Evolutionary conservation across 495 filamentous ascomycete species (phyloP).

Genomic region (Lophiotrema nucula): DNA sequence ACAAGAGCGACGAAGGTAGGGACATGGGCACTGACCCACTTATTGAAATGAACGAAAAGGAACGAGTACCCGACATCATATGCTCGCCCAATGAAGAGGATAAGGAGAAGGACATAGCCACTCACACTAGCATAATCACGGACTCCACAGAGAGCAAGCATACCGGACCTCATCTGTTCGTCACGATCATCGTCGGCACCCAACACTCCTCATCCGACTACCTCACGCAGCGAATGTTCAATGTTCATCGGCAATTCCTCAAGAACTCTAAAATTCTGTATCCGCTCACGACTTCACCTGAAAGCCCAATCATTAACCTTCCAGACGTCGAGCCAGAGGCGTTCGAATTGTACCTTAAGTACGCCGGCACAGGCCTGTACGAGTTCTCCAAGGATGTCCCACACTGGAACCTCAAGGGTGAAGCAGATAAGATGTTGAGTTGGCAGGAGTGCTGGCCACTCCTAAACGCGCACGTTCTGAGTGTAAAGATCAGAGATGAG

Average conservation of each 20-base stretch:
- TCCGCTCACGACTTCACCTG: background rate
- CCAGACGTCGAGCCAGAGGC: slow-evolving; percentile 4
- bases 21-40: no score
- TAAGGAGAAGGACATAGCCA: no score
- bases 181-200: background rate
- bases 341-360: background rate
- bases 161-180: no score
- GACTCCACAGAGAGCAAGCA: background rate
- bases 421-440: background rate
- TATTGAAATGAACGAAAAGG: no score
- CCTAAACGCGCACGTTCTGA: slow-evolving; percentile 13
- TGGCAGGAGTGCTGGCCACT: background rate
- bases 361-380: background rate
- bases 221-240: background rate
- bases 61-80: no score
- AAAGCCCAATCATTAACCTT: background rate
- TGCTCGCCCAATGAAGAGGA: no score
- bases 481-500: background rate
- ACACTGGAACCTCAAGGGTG: background rate
- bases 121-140: background rate
- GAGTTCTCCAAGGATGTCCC: background rate
- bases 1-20: no score
- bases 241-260: background rate
- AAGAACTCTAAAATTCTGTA: no score
- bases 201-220: background rate